A percentile compares a stretch with the other conserved stretches of the same genome.
These are phyloP conservation scores for Epichloe uncinata DNA, from an alignment of 2,329 filamentous ascomycete species.

Conservation along the genomic window DNA sequence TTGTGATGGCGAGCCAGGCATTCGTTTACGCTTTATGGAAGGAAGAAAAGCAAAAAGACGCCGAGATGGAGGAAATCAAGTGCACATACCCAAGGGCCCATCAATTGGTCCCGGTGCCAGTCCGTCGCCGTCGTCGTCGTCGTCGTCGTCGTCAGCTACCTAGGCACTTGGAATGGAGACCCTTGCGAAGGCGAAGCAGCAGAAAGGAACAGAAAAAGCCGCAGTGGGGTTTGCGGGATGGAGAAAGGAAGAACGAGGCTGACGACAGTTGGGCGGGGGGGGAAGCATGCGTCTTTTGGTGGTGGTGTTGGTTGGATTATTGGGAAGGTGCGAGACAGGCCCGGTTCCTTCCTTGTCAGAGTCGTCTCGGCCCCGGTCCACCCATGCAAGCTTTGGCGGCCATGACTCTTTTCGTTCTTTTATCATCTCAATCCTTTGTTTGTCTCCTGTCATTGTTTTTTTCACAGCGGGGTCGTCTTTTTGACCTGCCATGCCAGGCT, in stretches of 20 bases:
- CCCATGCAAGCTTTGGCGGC: too few species aligned
- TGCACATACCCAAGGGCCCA: too few species aligned
- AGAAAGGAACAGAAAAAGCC: neutral
- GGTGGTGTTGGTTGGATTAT: neutral
- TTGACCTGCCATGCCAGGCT: too few species aligned
- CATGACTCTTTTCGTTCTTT: too few species aligned
- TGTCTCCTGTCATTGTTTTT: too few species aligned
- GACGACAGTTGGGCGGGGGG: neutral
- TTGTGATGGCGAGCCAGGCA: conserved; percentile 11
- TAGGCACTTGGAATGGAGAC: neutral
- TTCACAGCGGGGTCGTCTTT: too few species aligned
- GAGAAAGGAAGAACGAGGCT: neutral
- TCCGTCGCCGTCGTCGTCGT: neutral
- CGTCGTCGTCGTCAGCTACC: neutral
- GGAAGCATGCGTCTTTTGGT: neutral
- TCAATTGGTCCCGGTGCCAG: neutral
- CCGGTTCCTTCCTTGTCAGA: too few species aligned
- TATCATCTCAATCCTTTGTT: too few species aligned
- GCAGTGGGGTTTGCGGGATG: neutral
- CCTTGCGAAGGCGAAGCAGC: neutral
- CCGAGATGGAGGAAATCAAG: neutral
- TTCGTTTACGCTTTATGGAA: neutral
- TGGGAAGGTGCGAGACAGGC: neutral
- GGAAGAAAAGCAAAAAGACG: neutral
- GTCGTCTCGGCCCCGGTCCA: too few species aligned